Base-by-base conservation (phyloP, 139 green algal species). In the Chlorella sp. region DNA sequence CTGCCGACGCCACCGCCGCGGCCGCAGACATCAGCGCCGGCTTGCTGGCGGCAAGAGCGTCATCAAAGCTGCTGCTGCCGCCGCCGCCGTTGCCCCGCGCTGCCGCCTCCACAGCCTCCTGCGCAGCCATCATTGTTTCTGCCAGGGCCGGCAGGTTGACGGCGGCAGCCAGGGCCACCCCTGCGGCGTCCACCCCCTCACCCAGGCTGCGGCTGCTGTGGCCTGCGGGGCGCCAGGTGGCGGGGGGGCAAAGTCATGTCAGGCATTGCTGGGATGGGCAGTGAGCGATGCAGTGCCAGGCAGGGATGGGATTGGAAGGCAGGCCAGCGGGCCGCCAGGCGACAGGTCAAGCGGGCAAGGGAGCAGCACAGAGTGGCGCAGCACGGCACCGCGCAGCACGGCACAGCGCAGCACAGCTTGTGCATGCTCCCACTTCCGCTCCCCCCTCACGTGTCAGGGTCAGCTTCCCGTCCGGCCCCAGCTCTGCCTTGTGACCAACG, bases 401-500 rank as follows among this genome's bases (percentile, higher is more conserved):
- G 3, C 66, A 28, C 66, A 9, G 22, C 66, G 22, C 66, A 7
- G 9, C 22, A n/a, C n/a, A n/a, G n/a, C n/a, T n/a, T n/a, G n/a
- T n/a, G n/a, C n/a, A n/a, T n/a, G 32, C 71, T 36, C 28, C 71
- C 71, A 77, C 64, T 4, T 37, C 71, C 76, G 15, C 76, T 14
- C 4, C 32, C 57, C 18, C n/a, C 61, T 83, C 71, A 82, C 85
- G 85, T 5, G 42, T 57, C 48, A 93, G 40, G 42, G 79, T 78
- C 36, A 91, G 53, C n/a, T 39, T 4, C 3, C 92, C 92, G 9
- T 92, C 90, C 0, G 34, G 11, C 9, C 30, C 57, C 68, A 93
- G 69, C 61, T 48, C 28, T 60, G 95, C 93, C 30, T 90, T 90
- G 77, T 94, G 89, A 22, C 90, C 87, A 57, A 97, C 94, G 77